Base-by-base conservation (phyloP, 2,329 filamentous ascomycete genomes). In the Fusarium sp. region DNA sequence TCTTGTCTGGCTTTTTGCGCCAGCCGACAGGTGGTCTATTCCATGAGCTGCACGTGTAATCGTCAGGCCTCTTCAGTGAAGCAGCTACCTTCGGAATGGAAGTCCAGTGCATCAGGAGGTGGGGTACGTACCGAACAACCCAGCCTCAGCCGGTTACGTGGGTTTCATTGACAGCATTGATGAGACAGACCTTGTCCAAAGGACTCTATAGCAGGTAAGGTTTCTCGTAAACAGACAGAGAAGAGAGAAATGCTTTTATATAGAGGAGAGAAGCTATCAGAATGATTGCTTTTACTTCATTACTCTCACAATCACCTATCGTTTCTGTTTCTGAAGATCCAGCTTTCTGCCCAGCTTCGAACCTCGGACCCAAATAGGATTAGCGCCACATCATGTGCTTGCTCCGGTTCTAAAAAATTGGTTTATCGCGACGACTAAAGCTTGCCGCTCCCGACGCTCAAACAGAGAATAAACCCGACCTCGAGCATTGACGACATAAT, bases 381-480 rank as follows among this genome's bases (percentile, higher is more conserved):
- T 77, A 77, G 74, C 67, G 60, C 41, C 69, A 35, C 39, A 77
- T 77, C 72, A 78, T 77, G 75, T 76, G 75, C 69, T 67, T 76
- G 75, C 69, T 69, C 63, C 67, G 69, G 62, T 39, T 53, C 77
- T 76, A 77, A 79, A 79, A 79, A 79, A 78, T 76, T 79, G 73
- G 76, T 74, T 75, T 78, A 74, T 76, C 63, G 74, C 77, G 70
- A 78, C 69, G 66, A 70, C 69, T 75, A 75, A 78, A 77, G 65
- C 65, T 73, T 75, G 72, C 69, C 62, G 70, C 59, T 77, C 41
- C 41, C 41, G 54, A 68, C 63, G 75, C 66, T 75, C 64, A 73
- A 73, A 56, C 66, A 63, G 66, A 70, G 56, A 65, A 68, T 66
- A 58, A 54, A 68, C 26, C 59, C 67, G 57, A 60, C 66, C 41